Percentiles rank a stretch among this genome's conserved stretches.
phyloP scores from a whole-genome alignment of 2,329 filamentous ascomycete species.

The Coniosporium tulheliwenetii region DNA sequence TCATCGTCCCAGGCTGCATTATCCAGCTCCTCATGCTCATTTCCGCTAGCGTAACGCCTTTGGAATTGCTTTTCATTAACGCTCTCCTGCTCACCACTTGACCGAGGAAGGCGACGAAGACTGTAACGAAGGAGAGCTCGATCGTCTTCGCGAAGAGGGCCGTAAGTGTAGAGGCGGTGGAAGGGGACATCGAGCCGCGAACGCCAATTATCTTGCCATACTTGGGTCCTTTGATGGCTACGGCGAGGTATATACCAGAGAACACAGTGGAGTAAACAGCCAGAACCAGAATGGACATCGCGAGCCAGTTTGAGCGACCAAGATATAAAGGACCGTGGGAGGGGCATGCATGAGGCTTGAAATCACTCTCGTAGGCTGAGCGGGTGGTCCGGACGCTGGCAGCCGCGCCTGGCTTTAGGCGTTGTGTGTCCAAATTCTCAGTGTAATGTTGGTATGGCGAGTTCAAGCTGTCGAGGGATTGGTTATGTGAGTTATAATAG shows the following conservation, averaged over 20 bases:
- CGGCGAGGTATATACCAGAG: slow-evolving; percentile 49
- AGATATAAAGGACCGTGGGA: slow-evolving; percentile 22
- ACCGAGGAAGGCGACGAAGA: slow-evolving; percentile 59
- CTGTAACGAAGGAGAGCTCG: slow-evolving; percentile 62
- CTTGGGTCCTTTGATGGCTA: slow-evolving; percentile 45
- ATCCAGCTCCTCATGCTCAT: slow-evolving; percentile 64
- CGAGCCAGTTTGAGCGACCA: slow-evolving; percentile 31
- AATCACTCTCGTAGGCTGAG: slow-evolving; percentile 3
- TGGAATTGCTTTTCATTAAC: slow-evolving; percentile 37
- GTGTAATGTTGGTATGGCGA: slow-evolving; percentile 1
- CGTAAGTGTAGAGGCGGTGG: slow-evolving; percentile 52
- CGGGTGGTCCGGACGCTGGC: slow-evolving; percentile 1
- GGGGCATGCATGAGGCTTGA: slow-evolving; percentile 19
- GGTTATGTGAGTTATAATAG: slow-evolving; percentile 2
- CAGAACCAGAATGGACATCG: slow-evolving; percentile 21
- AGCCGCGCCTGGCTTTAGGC: not conserved
- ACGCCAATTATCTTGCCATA: slow-evolving; percentile 44
- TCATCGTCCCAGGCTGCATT: slow-evolving; percentile 42
- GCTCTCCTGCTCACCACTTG: slow-evolving; percentile 60
- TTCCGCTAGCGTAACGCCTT: slow-evolving; percentile 58
- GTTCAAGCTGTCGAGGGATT: slow-evolving; percentile 2
- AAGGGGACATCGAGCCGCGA: slow-evolving; percentile 37
- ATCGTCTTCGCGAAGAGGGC: slow-evolving; percentile 60
- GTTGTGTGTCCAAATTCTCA: not conserved
- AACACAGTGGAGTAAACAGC: slow-evolving; percentile 49